These are phyloP conservation scores for Spergularia bocconei DNA, from an alignment of 148 eudicot species.

Conservation along the genomic window DNA sequence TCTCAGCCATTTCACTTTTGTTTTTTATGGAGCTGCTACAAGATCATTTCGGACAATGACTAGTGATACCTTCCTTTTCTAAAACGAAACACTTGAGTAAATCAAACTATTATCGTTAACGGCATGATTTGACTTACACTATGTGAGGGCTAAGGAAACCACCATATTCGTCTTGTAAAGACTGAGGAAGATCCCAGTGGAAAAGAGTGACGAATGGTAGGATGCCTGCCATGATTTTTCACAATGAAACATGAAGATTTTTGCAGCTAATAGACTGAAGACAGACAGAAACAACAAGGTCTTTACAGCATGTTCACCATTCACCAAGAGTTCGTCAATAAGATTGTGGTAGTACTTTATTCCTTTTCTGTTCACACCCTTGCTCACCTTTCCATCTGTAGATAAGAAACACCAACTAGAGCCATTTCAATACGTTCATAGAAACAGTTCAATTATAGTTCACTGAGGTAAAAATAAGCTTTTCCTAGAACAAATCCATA, in stretches of 20 bases:
- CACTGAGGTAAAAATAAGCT: not conserved
- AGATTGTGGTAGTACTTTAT: slow-evolving; percentile 36
- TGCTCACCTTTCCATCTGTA: slow-evolving; percentile 37
- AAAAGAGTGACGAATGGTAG: slow-evolving; percentile 41
- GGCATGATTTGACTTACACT: slow-evolving; percentile 28
- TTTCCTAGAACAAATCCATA: not conserved
- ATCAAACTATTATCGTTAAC: not conserved
- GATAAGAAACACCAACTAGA: not conserved
- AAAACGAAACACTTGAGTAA: too few species aligned
- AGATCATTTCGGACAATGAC: not conserved
- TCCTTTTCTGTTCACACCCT: slow-evolving; percentile 35
- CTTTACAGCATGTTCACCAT: slow-evolving; percentile 18
- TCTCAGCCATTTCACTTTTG: too few species aligned
- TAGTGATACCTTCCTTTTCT: too few species aligned
- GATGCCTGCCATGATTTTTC: slow-evolving; percentile 23
- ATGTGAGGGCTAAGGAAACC: slow-evolving; percentile 36
- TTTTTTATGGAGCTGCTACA: too few species aligned
- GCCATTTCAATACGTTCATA: not conserved
- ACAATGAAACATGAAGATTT: not conserved
- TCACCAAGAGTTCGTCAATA: slow-evolving; percentile 28
- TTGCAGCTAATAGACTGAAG: not conserved
- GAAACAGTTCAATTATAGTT: not conserved
- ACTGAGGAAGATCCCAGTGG: slow-evolving; percentile 46
- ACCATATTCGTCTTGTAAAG: slow-evolving; percentile 39
- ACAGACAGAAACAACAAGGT: not conserved